Evolutionary conservation across 192 early-diverging fungal genomes (phyloP).

Genomic region (Rhizoclosmatium globosum): DNA sequence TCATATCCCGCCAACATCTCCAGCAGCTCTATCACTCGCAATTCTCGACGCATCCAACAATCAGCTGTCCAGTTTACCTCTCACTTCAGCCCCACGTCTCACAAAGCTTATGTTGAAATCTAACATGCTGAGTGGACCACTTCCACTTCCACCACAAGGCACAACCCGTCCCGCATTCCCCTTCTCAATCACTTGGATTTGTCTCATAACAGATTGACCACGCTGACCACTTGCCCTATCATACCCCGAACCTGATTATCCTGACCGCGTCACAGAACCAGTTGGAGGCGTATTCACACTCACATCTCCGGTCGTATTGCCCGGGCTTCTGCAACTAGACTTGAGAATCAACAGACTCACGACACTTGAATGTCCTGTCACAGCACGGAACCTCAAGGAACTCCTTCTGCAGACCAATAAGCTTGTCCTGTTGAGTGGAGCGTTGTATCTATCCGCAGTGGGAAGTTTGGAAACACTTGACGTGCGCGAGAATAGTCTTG

Average conservation of each 20-base stretch:
- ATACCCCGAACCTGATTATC: slow-evolving; percentile 14
- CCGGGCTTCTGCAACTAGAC: slow-evolving; percentile 39
- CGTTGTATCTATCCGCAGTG: slow-evolving; percentile 13
- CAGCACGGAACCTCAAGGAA: slow-evolving; percentile 36
- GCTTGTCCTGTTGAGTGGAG: slow-evolving; percentile 8
- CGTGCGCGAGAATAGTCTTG: slow-evolving; percentile 52
- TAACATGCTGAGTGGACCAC: slow-evolving; percentile 26
- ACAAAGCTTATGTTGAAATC: slow-evolving; percentile 30
- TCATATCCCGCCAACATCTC: slow-evolving; percentile 12
- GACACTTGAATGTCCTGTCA: slow-evolving; percentile 13
- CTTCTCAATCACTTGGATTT: slow-evolving; percentile 47
- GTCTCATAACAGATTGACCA: slow-evolving; percentile 42
- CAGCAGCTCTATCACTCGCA: slow-evolving; percentile 22
- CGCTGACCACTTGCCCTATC: background rate
- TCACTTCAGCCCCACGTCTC: background rate
- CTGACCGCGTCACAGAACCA: slow-evolving; percentile 44
- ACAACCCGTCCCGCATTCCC: slow-evolving; percentile 4
- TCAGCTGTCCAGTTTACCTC: slow-evolving; percentile 15
- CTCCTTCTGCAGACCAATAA: slow-evolving; percentile 21
- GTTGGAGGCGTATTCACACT: slow-evolving; percentile 19
- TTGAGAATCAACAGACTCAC: slow-evolving; percentile 31
- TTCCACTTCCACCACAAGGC: background rate
- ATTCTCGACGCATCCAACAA: slow-evolving; percentile 41
- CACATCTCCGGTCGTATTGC: background rate
- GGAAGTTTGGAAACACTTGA: slow-evolving; percentile 49